phyloP scores from a whole-genome alignment of 2,329 filamentous ascomycete species.

The Alternaria consortialis region DNA sequence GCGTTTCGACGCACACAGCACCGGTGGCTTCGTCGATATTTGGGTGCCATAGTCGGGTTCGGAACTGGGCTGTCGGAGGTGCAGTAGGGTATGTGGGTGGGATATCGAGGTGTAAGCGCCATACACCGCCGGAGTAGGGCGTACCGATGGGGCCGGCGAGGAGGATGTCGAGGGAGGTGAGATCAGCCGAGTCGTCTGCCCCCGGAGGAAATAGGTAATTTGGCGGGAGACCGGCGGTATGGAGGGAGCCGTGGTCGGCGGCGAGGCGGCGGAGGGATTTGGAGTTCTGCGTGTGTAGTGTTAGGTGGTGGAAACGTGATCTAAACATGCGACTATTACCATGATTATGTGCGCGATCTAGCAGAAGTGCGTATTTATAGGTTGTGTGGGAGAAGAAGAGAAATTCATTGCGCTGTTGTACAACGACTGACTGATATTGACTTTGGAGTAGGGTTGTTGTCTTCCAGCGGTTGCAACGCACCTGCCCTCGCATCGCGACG shows the following conservation, averaged over 20 bases:
- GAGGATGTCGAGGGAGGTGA: constrained; percentile 66
- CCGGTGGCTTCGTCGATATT: constrained; percentile 71
- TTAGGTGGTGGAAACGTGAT: constrained; percentile 9
- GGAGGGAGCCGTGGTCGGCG: constrained; percentile 66
- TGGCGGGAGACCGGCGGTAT: constrained; percentile 64
- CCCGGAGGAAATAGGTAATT: constrained; percentile 67
- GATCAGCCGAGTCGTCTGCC: constrained; percentile 57
- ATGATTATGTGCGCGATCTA: constrained; percentile 9
- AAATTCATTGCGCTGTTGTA: background rate
- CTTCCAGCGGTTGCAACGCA: constrained; percentile 4
- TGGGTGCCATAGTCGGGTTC: constrained; percentile 70
- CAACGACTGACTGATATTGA: background rate
- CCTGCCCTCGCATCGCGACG: constrained; percentile 10
- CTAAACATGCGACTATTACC: constrained; percentile 8
- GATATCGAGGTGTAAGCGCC: constrained; percentile 67
- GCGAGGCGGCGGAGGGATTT: constrained; percentile 66
- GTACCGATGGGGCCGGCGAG: constrained; percentile 68
- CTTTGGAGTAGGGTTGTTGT: background rate
- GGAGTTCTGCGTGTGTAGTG: constrained; percentile 51
- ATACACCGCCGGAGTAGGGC: constrained; percentile 67
- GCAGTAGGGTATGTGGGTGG: constrained; percentile 64
- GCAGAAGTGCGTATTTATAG: background rate
- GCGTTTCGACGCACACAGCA: constrained; percentile 70
- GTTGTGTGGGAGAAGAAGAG: background rate
- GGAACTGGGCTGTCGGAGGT: constrained; percentile 67